Evolutionary conservation across 768 basidiomycete genomes (phyloP).

Genomic region (Kwoniella dendrophila): DNA sequence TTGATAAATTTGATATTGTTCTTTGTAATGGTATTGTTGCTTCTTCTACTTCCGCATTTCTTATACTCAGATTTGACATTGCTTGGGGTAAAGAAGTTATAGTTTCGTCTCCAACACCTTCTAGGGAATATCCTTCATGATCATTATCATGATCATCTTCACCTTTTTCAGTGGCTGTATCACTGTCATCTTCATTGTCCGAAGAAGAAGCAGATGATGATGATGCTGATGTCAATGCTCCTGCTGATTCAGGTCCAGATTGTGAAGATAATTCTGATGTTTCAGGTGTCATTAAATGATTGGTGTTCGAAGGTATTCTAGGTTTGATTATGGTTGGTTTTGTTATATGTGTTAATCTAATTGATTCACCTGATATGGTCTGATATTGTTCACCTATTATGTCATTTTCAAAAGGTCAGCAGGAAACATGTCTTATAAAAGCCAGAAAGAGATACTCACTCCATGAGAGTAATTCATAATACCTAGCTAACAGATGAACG

Average conservation of each 20-base stretch:
- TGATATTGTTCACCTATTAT: slow-evolving; percentile 43
- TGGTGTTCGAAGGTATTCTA: not conserved
- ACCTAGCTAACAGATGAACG: slow-evolving; percentile 48
- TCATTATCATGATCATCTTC: slow-evolving; percentile 5
- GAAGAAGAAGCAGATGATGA: no score
- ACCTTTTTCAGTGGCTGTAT: slow-evolving; percentile 18
- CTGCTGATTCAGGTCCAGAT: slow-evolving; percentile 23
- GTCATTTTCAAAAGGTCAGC: not conserved
- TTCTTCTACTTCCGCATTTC: not conserved
- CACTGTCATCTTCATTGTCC: slow-evolving; percentile 7
- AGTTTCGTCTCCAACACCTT: slow-evolving; percentile 1
- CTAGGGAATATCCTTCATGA: slow-evolving; percentile 13
- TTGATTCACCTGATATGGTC: slow-evolving; percentile 13
- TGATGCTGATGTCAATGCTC: slow-evolving; percentile 2
- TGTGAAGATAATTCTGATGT: slow-evolving; percentile 36
- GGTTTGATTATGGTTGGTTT: slow-evolving; percentile 40
- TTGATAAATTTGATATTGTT: slow-evolving; percentile 28
- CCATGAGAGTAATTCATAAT: slow-evolving; percentile 53
- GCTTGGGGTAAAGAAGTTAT: slow-evolving; percentile 8
- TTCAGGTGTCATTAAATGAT: slow-evolving; percentile 46
- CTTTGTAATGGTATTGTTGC: slow-evolving; percentile 10
- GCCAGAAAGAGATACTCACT: slow-evolving; percentile 35
- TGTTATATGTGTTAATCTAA: slow-evolving; percentile 53
- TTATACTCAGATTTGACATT: not conserved
- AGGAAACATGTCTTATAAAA: not conserved